phyloP scores from a whole-genome alignment of 257 asterid genomes.

The Lithospermum erythrorhizon region DNA sequence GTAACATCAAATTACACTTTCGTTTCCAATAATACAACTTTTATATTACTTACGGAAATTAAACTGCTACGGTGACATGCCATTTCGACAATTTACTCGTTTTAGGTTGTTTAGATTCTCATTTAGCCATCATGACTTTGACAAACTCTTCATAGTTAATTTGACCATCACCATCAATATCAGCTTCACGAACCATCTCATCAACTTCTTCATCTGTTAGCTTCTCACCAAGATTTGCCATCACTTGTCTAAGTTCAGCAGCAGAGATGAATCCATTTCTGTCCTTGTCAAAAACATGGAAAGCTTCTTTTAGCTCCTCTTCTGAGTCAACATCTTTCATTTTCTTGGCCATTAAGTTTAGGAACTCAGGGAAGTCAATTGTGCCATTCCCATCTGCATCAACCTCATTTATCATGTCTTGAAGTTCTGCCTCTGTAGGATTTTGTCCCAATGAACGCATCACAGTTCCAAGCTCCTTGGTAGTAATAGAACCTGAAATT shows the following conservation, averaged over 20 bases:
- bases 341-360: slow-evolving; percentile 78
- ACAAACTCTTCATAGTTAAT: slow-evolving; percentile 84
- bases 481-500: slow-evolving; percentile 68
- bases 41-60: too few species aligned
- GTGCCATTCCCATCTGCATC: slow-evolving; percentile 89
- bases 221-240: slow-evolving; percentile 88
- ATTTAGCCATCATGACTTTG: slow-evolving; percentile 93
- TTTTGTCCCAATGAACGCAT: slow-evolving; percentile 83
- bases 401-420: slow-evolving; percentile 81
- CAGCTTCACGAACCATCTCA: slow-evolving; percentile 90
- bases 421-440: slow-evolving; percentile 90
- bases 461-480: slow-evolving; percentile 83
- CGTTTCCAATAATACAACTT: too few species aligned
- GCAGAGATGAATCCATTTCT: slow-evolving; percentile 84
- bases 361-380: slow-evolving; percentile 83
- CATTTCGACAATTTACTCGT: too few species aligned
- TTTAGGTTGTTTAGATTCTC: slow-evolving; percentile 25
- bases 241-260: slow-evolving; percentile 81
- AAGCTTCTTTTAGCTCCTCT: slow-evolving; percentile 89
- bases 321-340: slow-evolving; percentile 90
- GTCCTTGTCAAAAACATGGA: slow-evolving; percentile 80
- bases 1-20: too few species aligned
- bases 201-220: slow-evolving; percentile 86
- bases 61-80: too few species aligned
- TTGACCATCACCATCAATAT: slow-evolving; percentile 87